Evolutionary conservation across 2,329 filamentous ascomycete genomes (phyloP).

Genomic region (Alternaria postmessia): DNA sequence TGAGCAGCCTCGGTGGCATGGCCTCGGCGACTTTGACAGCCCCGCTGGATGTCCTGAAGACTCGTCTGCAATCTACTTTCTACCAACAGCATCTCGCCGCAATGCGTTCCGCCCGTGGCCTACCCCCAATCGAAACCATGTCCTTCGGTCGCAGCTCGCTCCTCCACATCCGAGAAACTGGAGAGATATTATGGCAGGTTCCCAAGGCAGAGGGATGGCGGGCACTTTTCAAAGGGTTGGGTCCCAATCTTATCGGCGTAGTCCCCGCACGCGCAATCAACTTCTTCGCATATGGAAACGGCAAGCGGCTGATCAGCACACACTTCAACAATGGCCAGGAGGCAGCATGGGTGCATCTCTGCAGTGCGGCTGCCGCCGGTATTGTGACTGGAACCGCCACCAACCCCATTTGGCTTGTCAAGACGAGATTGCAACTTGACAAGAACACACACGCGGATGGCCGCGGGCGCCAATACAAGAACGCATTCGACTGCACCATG

Average conservation of each 20-base stretch:
- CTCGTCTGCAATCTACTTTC: slow-evolving; percentile 90
- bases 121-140: slow-evolving; percentile 64
- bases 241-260: slow-evolving; percentile 87
- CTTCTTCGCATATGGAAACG: slow-evolving; percentile 92
- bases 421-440: slow-evolving; percentile 91
- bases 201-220: slow-evolving; percentile 83
- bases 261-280: slow-evolving; percentile 91
- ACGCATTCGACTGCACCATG: slow-evolving; percentile 85
- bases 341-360: slow-evolving; percentile 78
- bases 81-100: slow-evolving; percentile 84
- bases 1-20: slow-evolving; percentile 82
- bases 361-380: slow-evolving; percentile 78
- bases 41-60: slow-evolving; percentile 93
- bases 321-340: slow-evolving; percentile 75
- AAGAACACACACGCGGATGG: slow-evolving; percentile 74
- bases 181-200: slow-evolving; percentile 83
- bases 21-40: slow-evolving; percentile 91
- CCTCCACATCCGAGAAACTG: slow-evolving; percentile 83
- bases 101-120: slow-evolving; percentile 66
- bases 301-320: slow-evolving; percentile 81
- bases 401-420: slow-evolving; percentile 96
- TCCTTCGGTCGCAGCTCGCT: slow-evolving; percentile 71
- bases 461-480: slow-evolving; percentile 77
- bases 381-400: slow-evolving; percentile 89
- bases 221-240: slow-evolving; percentile 91